A percentile compares a stretch with the other conserved stretches of the same genome.
phyloP scores from a whole-genome alignment of 371 early-diverging fungal genomes.

The Thermomucor indicae-seudaticae region DNA sequence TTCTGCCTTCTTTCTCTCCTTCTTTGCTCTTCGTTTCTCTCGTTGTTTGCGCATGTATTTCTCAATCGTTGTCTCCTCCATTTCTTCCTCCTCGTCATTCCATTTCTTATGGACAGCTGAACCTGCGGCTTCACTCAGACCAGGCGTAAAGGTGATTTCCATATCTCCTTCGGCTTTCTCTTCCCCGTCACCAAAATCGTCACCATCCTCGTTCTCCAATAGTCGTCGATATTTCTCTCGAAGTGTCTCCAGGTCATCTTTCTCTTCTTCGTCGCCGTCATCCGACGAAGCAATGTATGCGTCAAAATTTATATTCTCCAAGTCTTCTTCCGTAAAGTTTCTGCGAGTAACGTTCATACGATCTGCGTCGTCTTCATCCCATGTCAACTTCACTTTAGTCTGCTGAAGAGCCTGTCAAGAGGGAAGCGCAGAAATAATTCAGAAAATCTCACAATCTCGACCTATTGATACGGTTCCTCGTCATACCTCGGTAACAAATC shows the following conservation, averaged over 20 bases:
- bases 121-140: conserved; percentile 72
- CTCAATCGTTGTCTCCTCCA: conserved; percentile 83
- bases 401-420: conserved; percentile 77
- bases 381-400: conserved; percentile 90
- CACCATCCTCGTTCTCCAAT: conserved; percentile 31
- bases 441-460: no score
- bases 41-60: conserved; percentile 79
- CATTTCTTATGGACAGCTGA: conserved; percentile 50
- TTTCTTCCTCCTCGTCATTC: conserved; percentile 28
- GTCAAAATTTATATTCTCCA: conserved; percentile 90
- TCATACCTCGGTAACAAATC: conserved; percentile 73
- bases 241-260: conserved; percentile 49
- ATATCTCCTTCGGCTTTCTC: conserved; percentile 78
- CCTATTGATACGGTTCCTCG: no score
- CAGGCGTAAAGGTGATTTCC: conserved; percentile 96
- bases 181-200: conserved; percentile 45
- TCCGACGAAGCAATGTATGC: conserved; percentile 84
- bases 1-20: conserved; percentile 37
- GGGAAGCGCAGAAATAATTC: background rate
- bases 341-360: conserved; percentile 76
- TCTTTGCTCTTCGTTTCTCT: conserved; percentile 69
- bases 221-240: conserved; percentile 66
- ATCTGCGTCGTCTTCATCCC: conserved; percentile 95
- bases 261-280: conserved; percentile 46
- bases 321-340: conserved; percentile 81